Percentiles rank a stretch among this genome's conserved stretches.
phyloP scores from a whole-genome alignment of 805 yeast species.

The Yamadazyma insecticola region DNA sequence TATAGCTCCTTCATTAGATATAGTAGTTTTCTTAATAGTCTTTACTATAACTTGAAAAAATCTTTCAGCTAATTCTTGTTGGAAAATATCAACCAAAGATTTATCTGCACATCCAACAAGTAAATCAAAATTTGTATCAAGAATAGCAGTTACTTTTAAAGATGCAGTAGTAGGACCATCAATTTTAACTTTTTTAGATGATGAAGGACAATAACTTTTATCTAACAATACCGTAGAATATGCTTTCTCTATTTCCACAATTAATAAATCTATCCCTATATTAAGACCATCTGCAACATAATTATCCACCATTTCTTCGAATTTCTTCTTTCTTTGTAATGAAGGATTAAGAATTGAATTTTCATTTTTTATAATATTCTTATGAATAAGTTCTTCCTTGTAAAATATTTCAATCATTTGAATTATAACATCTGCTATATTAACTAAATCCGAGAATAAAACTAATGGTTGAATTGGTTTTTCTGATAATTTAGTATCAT shows the following conservation, averaged over 20 bases:
- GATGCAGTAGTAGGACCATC: slow-evolving; percentile 60
- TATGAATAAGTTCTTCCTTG: slow-evolving; percentile 68
- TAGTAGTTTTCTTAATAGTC: slow-evolving; percentile 62
- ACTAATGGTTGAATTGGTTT: slow-evolving; percentile 75
- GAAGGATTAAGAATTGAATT: slow-evolving; percentile 75
- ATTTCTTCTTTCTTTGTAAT: slow-evolving; percentile 70
- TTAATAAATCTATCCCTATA: slow-evolving; percentile 84
- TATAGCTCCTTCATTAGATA: slow-evolving; percentile 80
- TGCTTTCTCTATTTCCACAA: slow-evolving; percentile 70
- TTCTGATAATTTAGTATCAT: slow-evolving; percentile 13
- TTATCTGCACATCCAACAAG: slow-evolving; percentile 82
- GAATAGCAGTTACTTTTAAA: slow-evolving; percentile 50
- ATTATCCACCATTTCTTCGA: slow-evolving; percentile 79
- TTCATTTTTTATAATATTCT: slow-evolving; percentile 60
- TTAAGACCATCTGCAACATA: slow-evolving; percentile 91
- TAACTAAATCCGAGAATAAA: slow-evolving; percentile 84
- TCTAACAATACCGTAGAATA: slow-evolving; percentile 37
- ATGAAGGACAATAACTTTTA: slow-evolving; percentile 31
- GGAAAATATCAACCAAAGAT: slow-evolving; percentile 84
- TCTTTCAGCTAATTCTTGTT: slow-evolving; percentile 89
- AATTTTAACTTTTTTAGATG: slow-evolving; percentile 32
- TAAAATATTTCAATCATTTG: slow-evolving; percentile 91
- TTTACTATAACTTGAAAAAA: slow-evolving; percentile 74
- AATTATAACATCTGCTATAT: slow-evolving; percentile 85
- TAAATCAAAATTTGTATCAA: slow-evolving; percentile 68